These are phyloP conservation scores for Botryobasidium botryosum DNA, from an alignment of 768 basidiomycete genomes.

Conservation along the genomic window DNA sequence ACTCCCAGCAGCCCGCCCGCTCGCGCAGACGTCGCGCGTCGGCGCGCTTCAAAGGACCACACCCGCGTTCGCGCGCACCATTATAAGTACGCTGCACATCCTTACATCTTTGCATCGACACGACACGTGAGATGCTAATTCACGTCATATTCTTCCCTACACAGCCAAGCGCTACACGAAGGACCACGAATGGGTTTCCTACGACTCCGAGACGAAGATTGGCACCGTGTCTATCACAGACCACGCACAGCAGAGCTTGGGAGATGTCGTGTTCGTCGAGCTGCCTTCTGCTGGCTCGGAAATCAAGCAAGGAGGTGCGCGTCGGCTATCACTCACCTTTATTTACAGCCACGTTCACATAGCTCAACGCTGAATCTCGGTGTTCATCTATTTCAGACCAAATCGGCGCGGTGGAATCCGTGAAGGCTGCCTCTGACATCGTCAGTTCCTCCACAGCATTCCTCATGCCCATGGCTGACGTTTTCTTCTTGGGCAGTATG, in stretches of 20 bases:
- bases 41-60: too few relatives aligned
- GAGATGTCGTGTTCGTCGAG: slow-evolving; percentile 96
- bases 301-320: slow-evolving; percentile 60
- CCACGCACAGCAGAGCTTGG: slow-evolving; percentile 79
- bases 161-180: slow-evolving; percentile 62
- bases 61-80: too few relatives aligned
- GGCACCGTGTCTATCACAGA: slow-evolving; percentile 79
- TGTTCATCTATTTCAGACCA: slow-evolving; percentile 38
- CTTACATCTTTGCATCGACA: too few relatives aligned
- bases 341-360: too few relatives aligned
- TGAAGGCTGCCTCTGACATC: slow-evolving; percentile 93
- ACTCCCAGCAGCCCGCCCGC: too few relatives aligned
- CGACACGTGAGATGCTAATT: too few relatives aligned
- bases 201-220: slow-evolving; percentile 57
- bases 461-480: slow-evolving; percentile 8
- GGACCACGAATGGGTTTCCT: slow-evolving; percentile 77
- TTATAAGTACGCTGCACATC: too few relatives aligned
- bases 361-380: too few relatives aligned
- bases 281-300: slow-evolving; percentile 48
- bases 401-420: slow-evolving; percentile 88
- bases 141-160: too few relatives aligned
- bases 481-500: slow-evolving; percentile 38
- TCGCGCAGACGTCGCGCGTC: too few relatives aligned
- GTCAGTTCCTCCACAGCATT: slow-evolving; percentile 27
- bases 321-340: too few relatives aligned